Base-by-base conservation (phyloP, 768 basidiomycete genomes). In the Pisolithus marmoratus region DNA sequence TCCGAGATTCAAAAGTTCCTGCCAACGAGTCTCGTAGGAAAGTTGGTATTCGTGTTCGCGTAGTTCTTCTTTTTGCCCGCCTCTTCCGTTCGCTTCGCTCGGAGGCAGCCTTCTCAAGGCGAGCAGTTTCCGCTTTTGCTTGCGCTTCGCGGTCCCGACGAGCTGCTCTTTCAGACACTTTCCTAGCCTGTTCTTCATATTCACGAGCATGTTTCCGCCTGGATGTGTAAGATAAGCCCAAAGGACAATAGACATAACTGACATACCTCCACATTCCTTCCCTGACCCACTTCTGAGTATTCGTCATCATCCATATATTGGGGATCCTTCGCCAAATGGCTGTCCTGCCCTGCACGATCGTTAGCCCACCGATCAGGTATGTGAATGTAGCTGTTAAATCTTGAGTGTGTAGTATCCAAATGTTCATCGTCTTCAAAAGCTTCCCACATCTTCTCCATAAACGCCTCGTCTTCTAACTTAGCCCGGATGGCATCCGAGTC, bases 211-310 rank as follows among this genome's bases (percentile, higher is more conserved):
- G 84, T 9, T 80, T 82, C 67, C 79, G 83, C 67, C 87, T 89
- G 37, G 27, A 38, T 17, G 49, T 1, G 51, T 27, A 40, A 50
- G 41, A 50, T 50, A 45, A 52, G 36, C 12, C 20, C n/a, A 12
- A 19, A n/a, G 12, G 43, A 2, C 40, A 41, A 48, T 46, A 19
- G 43, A 53, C 48, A 53, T 47, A 41, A 27, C 14, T n/a, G 24
- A 68, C 81, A 38, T 54, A 84, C 81, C 82, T 79, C 74, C 89
- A 93, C 88, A 96, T 94, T 44, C 90, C 90, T 23, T 77, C 69
- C 56, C 93, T 73, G 47, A 95, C 72, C 87, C 89, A 94, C n/a
- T 59, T 91, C 89, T 2, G 86, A 81, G 58, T 95, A 95, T 54
- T 90, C 85, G 58, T 94, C 87, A 8, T 94, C 91, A 54, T 85